A percentile compares a stretch with the other conserved stretches of the same genome.
These are phyloP conservation scores for Ascochyta fabae DNA, from an alignment of 2,329 filamentous ascomycete species.

Conservation along the genomic window DNA sequence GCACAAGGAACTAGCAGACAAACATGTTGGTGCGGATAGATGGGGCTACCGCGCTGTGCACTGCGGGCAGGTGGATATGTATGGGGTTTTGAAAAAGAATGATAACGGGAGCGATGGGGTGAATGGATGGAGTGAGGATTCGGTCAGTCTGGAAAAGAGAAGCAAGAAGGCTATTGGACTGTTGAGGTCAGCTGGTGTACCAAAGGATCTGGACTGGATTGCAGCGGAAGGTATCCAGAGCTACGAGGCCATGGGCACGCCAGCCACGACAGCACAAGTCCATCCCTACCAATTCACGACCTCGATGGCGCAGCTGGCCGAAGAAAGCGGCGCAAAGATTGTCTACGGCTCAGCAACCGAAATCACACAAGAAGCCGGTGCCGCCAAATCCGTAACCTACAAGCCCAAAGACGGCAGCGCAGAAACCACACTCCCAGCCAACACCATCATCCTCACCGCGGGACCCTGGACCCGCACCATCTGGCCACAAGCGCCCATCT, in stretches of 20 bases:
- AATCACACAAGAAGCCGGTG: slow-evolving; percentile 65
- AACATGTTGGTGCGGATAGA: slow-evolving; percentile 76
- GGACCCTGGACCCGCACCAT: slow-evolving; percentile 67
- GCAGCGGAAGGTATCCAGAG: slow-evolving; percentile 67
- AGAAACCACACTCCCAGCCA: slow-evolving; percentile 57
- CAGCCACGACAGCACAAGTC: slow-evolving; percentile 85
- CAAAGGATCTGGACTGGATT: slow-evolving; percentile 85
- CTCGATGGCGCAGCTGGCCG: slow-evolving; percentile 77
- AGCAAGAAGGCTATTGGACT: slow-evolving; percentile 58
- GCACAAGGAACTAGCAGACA: slow-evolving; percentile 81
- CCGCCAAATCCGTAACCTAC: slow-evolving; percentile 70
- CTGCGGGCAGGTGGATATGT: slow-evolving; percentile 70
- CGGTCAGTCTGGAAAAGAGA: slow-evolving; percentile 63
- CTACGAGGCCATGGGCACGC: slow-evolving; percentile 85
- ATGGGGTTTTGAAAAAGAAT: slow-evolving; percentile 49
- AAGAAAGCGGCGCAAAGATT: slow-evolving; percentile 65
- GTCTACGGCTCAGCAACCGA: slow-evolving; percentile 71
- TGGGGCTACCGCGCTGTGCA: slow-evolving; percentile 88
- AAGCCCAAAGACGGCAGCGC: slow-evolving; percentile 56
- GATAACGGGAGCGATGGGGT: slow-evolving; percentile 32
- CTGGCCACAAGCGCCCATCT: slow-evolving; percentile 63
- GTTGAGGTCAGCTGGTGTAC: slow-evolving; percentile 67
- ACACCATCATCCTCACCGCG: slow-evolving; percentile 64
- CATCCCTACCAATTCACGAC: slow-evolving; percentile 92
- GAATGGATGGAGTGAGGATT: slow-evolving; percentile 33